Conservation (phyloP, 768 basidiomycete genomes). For the Russula ochroleuca region DNA sequence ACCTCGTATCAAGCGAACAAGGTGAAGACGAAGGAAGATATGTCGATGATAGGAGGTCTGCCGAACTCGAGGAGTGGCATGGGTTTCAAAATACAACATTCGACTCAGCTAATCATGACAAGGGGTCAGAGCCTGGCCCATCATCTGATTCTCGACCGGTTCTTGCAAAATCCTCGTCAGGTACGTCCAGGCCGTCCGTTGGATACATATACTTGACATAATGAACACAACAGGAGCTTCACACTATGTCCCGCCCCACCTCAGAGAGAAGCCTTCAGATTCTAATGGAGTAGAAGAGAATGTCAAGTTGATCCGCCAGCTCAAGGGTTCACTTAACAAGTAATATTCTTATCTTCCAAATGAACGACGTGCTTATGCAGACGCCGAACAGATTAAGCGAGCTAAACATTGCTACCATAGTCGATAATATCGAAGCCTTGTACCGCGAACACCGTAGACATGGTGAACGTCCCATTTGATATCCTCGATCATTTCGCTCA, state of each 20-base stretch:
- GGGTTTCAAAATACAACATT: conserved; percentile 35
- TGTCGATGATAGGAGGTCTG: conserved; percentile 21
- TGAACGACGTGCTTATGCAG: not conserved
- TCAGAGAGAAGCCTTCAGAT: conserved; percentile 49
- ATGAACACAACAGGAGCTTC: conserved; percentile 32
- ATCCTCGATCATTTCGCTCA: conserved; percentile 2
- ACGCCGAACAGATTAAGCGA: conserved; percentile 70
- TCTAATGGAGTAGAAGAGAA: conserved; percentile 39
- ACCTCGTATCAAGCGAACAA: conserved; percentile 31
- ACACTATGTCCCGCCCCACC: conserved; percentile 79
- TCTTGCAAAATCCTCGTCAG: conserved; percentile 1
- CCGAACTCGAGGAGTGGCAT: conserved; percentile 39
- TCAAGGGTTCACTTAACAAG: conserved; percentile 89
- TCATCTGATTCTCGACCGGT: not conserved
- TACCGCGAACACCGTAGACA: conserved; percentile 76
- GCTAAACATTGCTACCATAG: conserved; percentile 73
- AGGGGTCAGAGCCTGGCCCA: conserved; percentile 10
- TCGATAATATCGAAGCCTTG: conserved; percentile 67
- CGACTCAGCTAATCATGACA: conserved; percentile 30
- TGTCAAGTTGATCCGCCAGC: conserved; percentile 61
- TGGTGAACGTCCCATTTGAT: conserved; percentile 42
- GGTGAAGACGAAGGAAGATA: conserved; percentile 30
- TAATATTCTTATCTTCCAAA: conserved; percentile 33
- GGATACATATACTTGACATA: not conserved
- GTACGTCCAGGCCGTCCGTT: not conserved